Conservation (phyloP, 1,139 yeast species). For the Yamadazyma sp. region DNA sequence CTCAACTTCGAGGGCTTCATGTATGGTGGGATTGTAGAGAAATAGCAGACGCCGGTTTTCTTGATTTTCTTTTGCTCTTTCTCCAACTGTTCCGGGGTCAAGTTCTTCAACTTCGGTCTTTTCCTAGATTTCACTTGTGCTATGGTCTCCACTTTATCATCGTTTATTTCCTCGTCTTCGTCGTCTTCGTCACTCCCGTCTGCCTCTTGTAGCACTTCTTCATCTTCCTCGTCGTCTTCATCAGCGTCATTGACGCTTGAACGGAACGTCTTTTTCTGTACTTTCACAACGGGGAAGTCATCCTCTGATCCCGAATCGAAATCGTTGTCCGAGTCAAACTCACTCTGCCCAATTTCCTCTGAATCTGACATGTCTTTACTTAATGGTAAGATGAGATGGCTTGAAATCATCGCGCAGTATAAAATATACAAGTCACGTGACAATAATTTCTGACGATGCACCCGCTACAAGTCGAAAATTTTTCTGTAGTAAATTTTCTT, state of each 20-base stretch:
- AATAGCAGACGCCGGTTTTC: conserved; percentile 86
- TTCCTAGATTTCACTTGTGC: conserved; percentile 15
- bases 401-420: background rate
- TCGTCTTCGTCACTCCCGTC: conserved; percentile 13
- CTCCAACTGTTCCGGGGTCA: conserved; percentile 54
- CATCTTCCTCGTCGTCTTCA: conserved; percentile 13
- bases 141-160: conserved; percentile 19
- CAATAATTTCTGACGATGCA: background rate
- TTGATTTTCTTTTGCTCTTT: conserved; percentile 59
- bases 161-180: conserved; percentile 18
- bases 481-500: conserved; percentile 18
- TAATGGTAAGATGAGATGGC: background rate
- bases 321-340: conserved; percentile 21
- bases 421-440: background rate
- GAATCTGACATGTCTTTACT: background rate
- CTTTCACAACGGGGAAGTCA: conserved; percentile 17
- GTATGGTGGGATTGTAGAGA: conserved; percentile 90
- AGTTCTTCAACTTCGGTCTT: conserved; percentile 41
- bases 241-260: conserved; percentile 14
- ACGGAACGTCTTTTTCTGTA: conserved; percentile 14
- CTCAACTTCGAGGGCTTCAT: conserved; percentile 94
- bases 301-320: conserved; percentile 16
- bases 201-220: conserved; percentile 11
- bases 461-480: background rate
- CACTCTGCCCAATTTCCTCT: background rate